phyloP scores from a whole-genome alignment of 2,329 filamentous ascomycete genomes.

The Calonectria pseudoreteaudii region DNA sequence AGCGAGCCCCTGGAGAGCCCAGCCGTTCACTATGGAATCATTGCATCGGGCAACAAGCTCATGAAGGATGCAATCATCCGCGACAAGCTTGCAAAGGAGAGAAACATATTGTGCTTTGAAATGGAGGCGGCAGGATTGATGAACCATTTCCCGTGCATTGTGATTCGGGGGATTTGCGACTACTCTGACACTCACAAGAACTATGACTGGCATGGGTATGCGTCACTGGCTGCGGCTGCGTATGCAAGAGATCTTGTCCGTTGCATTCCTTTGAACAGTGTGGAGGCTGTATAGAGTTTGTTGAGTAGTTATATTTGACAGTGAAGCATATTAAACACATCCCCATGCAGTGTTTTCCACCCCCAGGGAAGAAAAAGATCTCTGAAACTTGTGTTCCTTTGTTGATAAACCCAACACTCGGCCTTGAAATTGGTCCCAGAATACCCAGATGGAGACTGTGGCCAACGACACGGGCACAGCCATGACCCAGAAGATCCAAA shows the following conservation, averaged over 20 bases:
- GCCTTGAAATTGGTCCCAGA: background rate
- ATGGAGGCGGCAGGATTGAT: slow-evolving; percentile 38
- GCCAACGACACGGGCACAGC: background rate
- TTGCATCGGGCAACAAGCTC: background rate
- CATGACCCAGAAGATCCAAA: background rate
- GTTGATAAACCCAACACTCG: background rate
- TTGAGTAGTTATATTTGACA: too few relatives aligned
- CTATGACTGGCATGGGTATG: slow-evolving; percentile 48
- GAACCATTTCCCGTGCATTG: slow-evolving; percentile 43
- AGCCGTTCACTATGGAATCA: background rate
- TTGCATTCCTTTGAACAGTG: background rate
- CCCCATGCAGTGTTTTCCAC: too few relatives aligned
- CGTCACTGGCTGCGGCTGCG: slow-evolving; percentile 47
- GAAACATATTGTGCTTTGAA: background rate
- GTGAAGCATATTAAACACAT: too few relatives aligned
- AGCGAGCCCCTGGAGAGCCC: background rate
- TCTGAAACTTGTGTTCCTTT: background rate
- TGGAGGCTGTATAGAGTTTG: too few relatives aligned
- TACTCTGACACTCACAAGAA: slow-evolving; percentile 50
- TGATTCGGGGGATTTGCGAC: slow-evolving; percentile 51
- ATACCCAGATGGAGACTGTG: background rate
- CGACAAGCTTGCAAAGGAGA: background rate
- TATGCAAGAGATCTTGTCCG: slow-evolving; percentile 9
- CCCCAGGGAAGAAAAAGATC: background rate
- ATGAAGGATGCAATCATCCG: slow-evolving; percentile 2